Evolutionary conservation across 2,329 filamentous ascomycete genomes (phyloP), one percentile per base, ranked within the genome.

Genomic region (Fusarium euwallaceae): DNA sequence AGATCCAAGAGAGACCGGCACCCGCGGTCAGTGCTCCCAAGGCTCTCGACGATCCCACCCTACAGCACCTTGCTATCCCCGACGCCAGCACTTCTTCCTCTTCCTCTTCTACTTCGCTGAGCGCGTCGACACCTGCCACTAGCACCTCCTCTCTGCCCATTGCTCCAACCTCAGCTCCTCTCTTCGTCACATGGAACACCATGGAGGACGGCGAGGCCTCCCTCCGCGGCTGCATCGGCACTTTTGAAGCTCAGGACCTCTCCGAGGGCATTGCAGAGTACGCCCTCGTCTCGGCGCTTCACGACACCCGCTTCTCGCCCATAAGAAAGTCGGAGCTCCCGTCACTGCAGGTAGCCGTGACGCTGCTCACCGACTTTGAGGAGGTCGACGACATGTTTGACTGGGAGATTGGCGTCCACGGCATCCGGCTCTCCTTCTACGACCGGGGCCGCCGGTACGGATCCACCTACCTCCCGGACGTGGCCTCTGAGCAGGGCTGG

Each of bases 181-280:
- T 98, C 43, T 98, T 98, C 82, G 94, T 99, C 56, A 98, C 95
- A 9, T 98, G 96, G 95, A 97, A 98, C 85, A 94, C 90, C 0
- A 78, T 95, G 64, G 79, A 80, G 34, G 80, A 78, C 22, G 78
- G 78, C 72, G 80, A 82, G 39, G 67, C 92, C 81, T 89, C 89
- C 27, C 89, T 99, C 48, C 92, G 97, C 69, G 97, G 97, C 69
- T 99, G 97, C 87, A 98, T 99, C 81, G 97, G 97, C 76, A 99
- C 96, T 3, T 99, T 98, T 80, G 93, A 95, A 79, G 83, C 92
- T 3, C 91, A 94, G 78, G 90, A 93, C 60, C 89, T 99, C 14
- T 88, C 91, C 34, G 84, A 89, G 2, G 95, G 95, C 5, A 86
- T 99, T 51, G 87, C 91, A 62, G 91, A 91, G 70, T 98, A 98